Percentiles rank a stretch among this genome's conserved stretches.
phyloP scores from a whole-genome alignment of 805 yeast genomes.

The Saturnispora sanitii region DNA sequence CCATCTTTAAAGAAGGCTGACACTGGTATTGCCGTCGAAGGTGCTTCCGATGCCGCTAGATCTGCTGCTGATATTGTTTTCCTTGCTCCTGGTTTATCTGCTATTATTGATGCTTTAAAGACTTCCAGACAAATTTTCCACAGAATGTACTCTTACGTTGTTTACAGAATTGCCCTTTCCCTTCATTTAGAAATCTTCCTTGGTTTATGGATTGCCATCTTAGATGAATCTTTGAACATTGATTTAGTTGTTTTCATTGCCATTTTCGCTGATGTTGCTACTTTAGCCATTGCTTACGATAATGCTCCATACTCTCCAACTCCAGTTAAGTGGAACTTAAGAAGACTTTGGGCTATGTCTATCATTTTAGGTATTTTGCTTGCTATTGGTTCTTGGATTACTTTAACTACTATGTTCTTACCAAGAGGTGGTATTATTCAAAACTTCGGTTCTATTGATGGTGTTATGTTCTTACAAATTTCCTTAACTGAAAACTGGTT shows the following conservation, averaged over 20 bases:
- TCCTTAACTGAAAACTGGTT: conserved; percentile 96
- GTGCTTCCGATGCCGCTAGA: conserved; percentile 95
- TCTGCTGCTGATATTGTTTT: conserved; percentile 95
- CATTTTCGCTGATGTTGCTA: conserved; percentile 94
- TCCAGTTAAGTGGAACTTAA: conserved; percentile 95
- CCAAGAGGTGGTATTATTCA: conserved; percentile 90
- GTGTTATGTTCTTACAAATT: conserved; percentile 88
- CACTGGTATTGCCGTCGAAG: conserved; percentile 97
- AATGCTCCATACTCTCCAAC: conserved; percentile 89
- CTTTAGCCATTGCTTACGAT: conserved; percentile 94
- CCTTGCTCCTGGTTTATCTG: conserved; percentile 92
- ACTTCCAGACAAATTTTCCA: conserved; percentile 96
- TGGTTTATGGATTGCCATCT: conserved; percentile 94
- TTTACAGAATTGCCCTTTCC: conserved; percentile 94
- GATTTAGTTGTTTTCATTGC: conserved; percentile 93
- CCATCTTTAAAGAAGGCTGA: conserved; percentile 95
- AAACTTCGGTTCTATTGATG: conserved; percentile 90
- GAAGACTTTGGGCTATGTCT: conserved; percentile 97
- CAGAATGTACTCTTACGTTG: conserved; percentile 98
- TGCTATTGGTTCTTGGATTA: conserved; percentile 91
- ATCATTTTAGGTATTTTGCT: conserved; percentile 74
- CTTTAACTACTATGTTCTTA: conserved; percentile 88
- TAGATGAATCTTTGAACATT: conserved; percentile 78
- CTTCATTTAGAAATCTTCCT: conserved; percentile 89
- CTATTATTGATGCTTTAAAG: conserved; percentile 89